Conservation (phyloP, 2,329 filamentous ascomycete genomes). For the Colletotrichum trifolii region DNA sequence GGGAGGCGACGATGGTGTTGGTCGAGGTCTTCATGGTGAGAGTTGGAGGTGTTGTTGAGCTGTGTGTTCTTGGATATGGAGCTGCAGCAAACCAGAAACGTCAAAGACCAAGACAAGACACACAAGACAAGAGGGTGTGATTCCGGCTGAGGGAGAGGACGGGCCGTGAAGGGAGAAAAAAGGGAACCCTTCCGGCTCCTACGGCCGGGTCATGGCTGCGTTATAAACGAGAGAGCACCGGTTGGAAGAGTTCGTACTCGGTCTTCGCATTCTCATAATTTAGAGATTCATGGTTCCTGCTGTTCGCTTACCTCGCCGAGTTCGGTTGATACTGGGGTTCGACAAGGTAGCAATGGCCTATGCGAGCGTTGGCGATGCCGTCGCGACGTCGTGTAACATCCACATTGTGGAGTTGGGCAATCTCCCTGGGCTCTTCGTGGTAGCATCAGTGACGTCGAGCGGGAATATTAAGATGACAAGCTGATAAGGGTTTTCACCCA, state of each 20-base stretch:
- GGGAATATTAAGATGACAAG: constrained; percentile 28
- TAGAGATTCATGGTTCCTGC: constrained; percentile 17
- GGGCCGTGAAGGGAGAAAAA: constrained; percentile 20
- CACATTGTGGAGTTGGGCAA: constrained; percentile 33
- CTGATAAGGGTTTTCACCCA: constrained; percentile 18
- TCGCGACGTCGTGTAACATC: constrained; percentile 34
- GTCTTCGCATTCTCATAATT: constrained; percentile 4
- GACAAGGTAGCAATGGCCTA: constrained; percentile 6
- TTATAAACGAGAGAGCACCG: constrained; percentile 21
- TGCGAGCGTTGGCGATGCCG: constrained; percentile 19
- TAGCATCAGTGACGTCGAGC: constrained; percentile 26
- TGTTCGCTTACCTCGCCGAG: constrained; percentile 28
- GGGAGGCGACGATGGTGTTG: constrained; percentile 25
- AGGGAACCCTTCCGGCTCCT: neutral
- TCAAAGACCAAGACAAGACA: neutral
- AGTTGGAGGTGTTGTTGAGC: constrained; percentile 5
- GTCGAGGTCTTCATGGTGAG: constrained; percentile 29
- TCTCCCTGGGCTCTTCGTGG: constrained; percentile 18
- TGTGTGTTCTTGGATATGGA: neutral
- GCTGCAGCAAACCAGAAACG: constrained; percentile 16
- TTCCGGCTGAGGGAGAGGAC: constrained; percentile 15
- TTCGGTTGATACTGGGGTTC: constrained; percentile 19
- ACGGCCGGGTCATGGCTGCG: constrained; percentile 17
- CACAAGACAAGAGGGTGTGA: constrained; percentile 1
- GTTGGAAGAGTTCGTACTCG: constrained; percentile 1